Conservation (phyloP, 2,329 filamentous ascomycete species). For the Claviceps sp. region DNA sequence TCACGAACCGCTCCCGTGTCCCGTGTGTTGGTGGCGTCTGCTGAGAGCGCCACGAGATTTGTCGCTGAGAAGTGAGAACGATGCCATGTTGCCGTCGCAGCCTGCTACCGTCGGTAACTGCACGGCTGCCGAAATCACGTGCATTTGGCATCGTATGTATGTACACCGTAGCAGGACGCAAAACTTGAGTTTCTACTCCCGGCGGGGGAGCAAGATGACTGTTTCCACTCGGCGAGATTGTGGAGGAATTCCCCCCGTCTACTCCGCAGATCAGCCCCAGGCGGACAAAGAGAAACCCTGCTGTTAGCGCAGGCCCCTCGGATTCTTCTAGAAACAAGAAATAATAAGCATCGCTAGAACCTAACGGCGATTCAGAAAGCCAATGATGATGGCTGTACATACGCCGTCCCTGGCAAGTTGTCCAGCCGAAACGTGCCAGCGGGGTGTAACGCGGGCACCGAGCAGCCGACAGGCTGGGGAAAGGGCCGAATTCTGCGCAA, state of each 20-base stretch:
- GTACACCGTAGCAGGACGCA: too few relatives aligned
- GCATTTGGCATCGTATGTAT: too few relatives aligned
- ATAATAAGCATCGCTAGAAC: not conserved
- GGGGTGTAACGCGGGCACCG: conserved; percentile 6
- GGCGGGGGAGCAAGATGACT: not conserved
- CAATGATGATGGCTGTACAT: not conserved
- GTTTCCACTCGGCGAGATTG: not conserved
- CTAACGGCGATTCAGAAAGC: not conserved
- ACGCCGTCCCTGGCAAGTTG: not conserved
- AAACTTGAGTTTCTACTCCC: too few relatives aligned
- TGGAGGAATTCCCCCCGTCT: not conserved
- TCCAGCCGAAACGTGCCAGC: not conserved
- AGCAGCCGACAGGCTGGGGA: not conserved
- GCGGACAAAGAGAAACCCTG: not conserved
- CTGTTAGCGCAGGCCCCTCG: not conserved
- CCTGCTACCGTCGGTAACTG: too few relatives aligned
- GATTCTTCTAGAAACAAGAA: not conserved
- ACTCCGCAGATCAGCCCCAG: not conserved
- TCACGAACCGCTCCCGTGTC: too few relatives aligned
- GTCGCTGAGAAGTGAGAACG: too few relatives aligned
- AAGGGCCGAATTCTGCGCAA: not conserved
- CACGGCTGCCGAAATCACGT: too few relatives aligned
- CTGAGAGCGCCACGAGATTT: too few relatives aligned
- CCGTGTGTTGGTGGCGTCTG: too few relatives aligned
- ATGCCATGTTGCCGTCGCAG: too few relatives aligned